Evolutionary conservation across 2,329 filamentous ascomycete genomes (phyloP).

Genomic region (Fusarium sp.): DNA sequence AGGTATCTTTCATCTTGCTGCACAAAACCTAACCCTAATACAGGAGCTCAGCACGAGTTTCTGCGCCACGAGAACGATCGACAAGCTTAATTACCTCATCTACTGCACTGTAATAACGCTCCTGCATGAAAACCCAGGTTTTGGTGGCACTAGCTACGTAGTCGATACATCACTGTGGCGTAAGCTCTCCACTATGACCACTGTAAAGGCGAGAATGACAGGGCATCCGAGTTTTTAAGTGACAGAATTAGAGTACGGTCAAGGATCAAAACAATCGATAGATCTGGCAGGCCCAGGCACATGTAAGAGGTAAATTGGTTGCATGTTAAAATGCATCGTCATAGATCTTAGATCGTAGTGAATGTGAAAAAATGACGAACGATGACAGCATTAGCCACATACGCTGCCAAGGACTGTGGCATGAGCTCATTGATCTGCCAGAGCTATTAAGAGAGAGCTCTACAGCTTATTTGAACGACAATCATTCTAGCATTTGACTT

Average conservation of each 20-base stretch:
- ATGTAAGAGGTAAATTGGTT: neutral
- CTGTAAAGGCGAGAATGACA: neutral
- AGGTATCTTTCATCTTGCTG: neutral
- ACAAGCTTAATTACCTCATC: fast-evolving
- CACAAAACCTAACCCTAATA: no score
- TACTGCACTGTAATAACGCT: fast-evolving
- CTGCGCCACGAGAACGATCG: neutral
- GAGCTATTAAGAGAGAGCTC: neutral
- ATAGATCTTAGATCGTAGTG: neutral
- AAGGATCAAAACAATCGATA: neutral
- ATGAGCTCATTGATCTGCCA: neutral
- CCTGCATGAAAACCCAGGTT: neutral
- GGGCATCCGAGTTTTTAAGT: neutral
- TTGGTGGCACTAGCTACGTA: neutral
- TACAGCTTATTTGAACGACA: neutral
- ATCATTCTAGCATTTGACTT: neutral
- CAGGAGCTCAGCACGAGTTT: neutral
- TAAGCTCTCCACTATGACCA: neutral
- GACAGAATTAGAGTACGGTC: neutral
- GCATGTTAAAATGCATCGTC: neutral
- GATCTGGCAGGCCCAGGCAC: neutral
- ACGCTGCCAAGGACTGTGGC: neutral
- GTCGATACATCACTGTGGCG: neutral
- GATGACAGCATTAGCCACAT: neutral
- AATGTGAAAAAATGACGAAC: neutral